Evolutionary conservation across 2,329 filamentous ascomycete species (phyloP).

Genomic region (Paecilomyces dactylethromorphus): DNA sequence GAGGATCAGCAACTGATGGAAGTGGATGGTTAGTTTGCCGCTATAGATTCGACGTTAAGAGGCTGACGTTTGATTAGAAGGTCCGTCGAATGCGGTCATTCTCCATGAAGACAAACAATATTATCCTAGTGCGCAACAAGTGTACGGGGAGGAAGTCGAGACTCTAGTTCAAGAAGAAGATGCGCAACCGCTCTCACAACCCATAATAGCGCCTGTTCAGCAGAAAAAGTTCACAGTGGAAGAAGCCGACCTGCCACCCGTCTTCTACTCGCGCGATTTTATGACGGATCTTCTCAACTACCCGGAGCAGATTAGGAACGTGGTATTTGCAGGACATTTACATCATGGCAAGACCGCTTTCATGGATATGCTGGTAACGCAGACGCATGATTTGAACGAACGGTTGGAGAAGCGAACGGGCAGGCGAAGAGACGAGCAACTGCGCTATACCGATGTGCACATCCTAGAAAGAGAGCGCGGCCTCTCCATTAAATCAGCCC

Average conservation of each 20-base stretch:
- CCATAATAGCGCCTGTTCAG: slow-evolving; percentile 87
- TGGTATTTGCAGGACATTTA: slow-evolving; percentile 84
- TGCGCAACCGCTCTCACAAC: slow-evolving; percentile 82
- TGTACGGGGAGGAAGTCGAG: slow-evolving; percentile 91
- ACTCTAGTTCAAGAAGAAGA: slow-evolving; percentile 96
- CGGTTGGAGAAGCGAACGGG: slow-evolving; percentile 75
- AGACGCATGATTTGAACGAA: slow-evolving; percentile 83
- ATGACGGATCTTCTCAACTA: slow-evolving; percentile 96
- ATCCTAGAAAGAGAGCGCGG: slow-evolving; percentile 83
- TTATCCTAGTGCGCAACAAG: slow-evolving; percentile 94
- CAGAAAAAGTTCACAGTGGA: slow-evolving; percentile 95
- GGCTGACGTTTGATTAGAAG: slow-evolving; percentile 49
- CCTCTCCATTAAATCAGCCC: slow-evolving; percentile 83
- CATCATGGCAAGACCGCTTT: slow-evolving; percentile 98
- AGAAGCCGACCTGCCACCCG: slow-evolving; percentile 81
- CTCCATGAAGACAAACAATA: slow-evolving; percentile 99
- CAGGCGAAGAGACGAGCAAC: slow-evolving; percentile 75
- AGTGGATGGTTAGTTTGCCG: slow-evolving; percentile 59
- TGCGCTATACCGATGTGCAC: slow-evolving; percentile 92
- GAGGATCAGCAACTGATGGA: slow-evolving; percentile 87
- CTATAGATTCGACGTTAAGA: background rate
- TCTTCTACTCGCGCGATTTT: slow-evolving; percentile 82
- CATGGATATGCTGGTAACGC: slow-evolving; percentile 95
- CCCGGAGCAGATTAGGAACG: slow-evolving; percentile 86
- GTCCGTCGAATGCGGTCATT: slow-evolving; percentile 92